A percentile compares a stretch with the other conserved stretches of the same genome.
Conservation (phyloP, 169 alveolate species). For the Eimeria brunetti region DNA sequence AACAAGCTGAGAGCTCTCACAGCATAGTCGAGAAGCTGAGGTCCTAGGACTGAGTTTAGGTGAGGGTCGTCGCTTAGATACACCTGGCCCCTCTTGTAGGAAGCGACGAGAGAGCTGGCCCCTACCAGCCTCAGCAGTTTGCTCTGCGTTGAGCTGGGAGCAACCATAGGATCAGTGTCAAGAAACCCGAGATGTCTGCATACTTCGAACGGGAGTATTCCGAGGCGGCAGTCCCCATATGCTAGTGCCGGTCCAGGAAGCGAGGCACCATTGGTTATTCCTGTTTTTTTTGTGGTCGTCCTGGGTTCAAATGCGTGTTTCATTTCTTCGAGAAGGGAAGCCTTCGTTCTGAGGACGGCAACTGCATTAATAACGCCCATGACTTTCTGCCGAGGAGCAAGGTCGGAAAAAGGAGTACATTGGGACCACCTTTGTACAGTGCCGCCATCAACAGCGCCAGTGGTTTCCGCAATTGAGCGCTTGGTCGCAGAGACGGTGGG, state of each 20-base stretch:
- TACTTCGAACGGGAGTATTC: constrained; percentile 50
- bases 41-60: constrained; percentile 42
- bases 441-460: neutral
- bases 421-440: constrained; percentile 10
- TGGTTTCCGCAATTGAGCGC: constrained; percentile 12
- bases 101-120: constrained; percentile 57
- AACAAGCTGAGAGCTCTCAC: constrained; percentile 11
- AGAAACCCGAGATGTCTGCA: constrained; percentile 72
- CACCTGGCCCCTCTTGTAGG: constrained; percentile 25
- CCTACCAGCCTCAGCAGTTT: constrained; percentile 34
- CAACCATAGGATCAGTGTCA: constrained; percentile 61
- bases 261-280: neutral
- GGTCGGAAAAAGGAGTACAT: constrained; percentile 11
- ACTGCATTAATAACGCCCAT: constrained; percentile 60
- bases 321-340: constrained; percentile 66
- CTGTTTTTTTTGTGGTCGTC: neutral
- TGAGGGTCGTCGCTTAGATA: constrained; percentile 47
- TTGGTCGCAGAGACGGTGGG: neutral
- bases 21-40: constrained; percentile 34
- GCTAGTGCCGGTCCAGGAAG: constrained; percentile 72
- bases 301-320: constrained; percentile 57
- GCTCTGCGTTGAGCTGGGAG: constrained; percentile 73
- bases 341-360: constrained; percentile 57
- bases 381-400: constrained; percentile 58
- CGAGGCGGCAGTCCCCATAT: constrained; percentile 67